phyloP scores from a whole-genome alignment of 139 green algal genomes.

The Tetraselmis chui region DNA sequence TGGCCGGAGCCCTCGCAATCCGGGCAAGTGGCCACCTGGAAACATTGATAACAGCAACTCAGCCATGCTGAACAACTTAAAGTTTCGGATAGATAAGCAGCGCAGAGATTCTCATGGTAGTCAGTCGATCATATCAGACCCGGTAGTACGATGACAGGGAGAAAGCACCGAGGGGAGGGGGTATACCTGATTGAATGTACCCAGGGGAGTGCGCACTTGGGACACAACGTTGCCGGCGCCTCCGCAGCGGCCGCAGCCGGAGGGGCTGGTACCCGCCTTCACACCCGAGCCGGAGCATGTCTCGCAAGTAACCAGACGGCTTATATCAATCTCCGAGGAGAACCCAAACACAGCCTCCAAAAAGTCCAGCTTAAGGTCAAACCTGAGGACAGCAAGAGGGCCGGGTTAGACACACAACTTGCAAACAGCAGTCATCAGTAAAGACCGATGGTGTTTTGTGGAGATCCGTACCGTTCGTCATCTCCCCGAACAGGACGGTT shows the following conservation, averaged over 20 bases:
- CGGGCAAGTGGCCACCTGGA: conserved; percentile 65
- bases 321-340: conserved; percentile 73
- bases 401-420: no score
- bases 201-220: conserved; percentile 83
- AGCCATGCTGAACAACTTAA: no score
- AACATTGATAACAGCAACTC: no score
- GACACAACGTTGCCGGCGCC: conserved; percentile 86
- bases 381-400: conserved; percentile 30
- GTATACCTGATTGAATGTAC: conserved; percentile 81
- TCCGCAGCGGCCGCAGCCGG: conserved; percentile 76
- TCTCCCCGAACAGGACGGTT: background rate
- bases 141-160: no score
- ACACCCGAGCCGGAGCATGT: conserved; percentile 70
- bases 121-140: no score
- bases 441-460: no score
- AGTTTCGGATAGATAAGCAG: no score
- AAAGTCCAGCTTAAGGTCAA: conserved; percentile 82
- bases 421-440: no score
- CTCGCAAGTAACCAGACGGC: conserved; percentile 46
- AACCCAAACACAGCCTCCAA: conserved; percentile 89
- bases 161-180: no score
- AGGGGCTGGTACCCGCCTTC: conserved; percentile 78
- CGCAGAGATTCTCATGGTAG: no score
- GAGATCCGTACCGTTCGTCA: background rate
- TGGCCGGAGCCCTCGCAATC: conserved; percentile 74